Evolutionary conservation across 352 stramenopile genomes (phyloP).

Genomic region (Pseudoperonospora humuli): DNA sequence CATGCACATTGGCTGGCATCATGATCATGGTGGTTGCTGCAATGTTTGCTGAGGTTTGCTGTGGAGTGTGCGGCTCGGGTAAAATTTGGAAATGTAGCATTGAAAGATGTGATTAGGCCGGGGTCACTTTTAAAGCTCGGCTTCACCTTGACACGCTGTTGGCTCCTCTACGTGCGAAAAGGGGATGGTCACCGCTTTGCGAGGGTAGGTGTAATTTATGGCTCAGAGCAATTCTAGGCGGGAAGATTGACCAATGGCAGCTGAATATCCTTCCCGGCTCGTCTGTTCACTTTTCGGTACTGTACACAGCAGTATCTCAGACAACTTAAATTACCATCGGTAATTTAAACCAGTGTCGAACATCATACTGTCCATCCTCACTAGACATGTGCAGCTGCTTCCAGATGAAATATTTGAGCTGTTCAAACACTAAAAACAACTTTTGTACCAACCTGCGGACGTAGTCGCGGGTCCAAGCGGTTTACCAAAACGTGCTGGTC

Average conservation of each 20-base stretch:
- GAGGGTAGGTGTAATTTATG: conserved; percentile 27
- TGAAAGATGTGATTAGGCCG: conserved; percentile 27
- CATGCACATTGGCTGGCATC: conserved; percentile 21
- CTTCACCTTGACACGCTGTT: conserved; percentile 20
- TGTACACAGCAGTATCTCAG: conserved; percentile 20
- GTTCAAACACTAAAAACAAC: conserved; percentile 17
- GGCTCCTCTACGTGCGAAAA: conserved; percentile 8
- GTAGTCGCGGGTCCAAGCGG: conserved; percentile 12
- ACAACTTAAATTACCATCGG: conserved; percentile 25
- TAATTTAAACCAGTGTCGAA: conserved; percentile 32
- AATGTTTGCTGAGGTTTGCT: conserved; percentile 9
- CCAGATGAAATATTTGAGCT: background rate
- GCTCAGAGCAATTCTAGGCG: conserved; percentile 6
- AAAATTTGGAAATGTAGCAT: conserved; percentile 30
- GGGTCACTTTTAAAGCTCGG: conserved; percentile 23
- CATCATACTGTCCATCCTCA: too few species aligned
- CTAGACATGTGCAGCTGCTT: too few species aligned
- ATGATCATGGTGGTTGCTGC: conserved; percentile 19
- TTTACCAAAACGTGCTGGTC: conserved; percentile 4
- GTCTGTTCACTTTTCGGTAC: conserved; percentile 24
- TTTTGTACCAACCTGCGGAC: conserved; percentile 11
- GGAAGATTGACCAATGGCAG: conserved; percentile 33
- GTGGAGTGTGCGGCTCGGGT: conserved; percentile 17
- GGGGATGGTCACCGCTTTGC: conserved; percentile 11
- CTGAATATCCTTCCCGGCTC: conserved; percentile 14